These are phyloP conservation scores for Backusella parvicylindrica DNA, from an alignment of 192 early-diverging fungal species.

Conservation along the genomic window DNA sequence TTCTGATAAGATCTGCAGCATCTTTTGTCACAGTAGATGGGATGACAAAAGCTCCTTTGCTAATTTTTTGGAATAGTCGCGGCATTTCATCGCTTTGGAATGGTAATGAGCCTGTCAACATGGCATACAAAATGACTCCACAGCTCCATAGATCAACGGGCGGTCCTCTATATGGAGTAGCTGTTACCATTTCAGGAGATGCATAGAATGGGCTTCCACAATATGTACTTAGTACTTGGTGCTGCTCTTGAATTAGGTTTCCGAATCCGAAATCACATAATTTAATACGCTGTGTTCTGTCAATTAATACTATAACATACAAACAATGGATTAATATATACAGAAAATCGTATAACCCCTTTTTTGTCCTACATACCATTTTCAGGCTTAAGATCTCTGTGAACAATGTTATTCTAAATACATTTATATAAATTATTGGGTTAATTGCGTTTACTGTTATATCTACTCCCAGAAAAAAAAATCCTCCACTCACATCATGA, in stretches of 20 bases:
- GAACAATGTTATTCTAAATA: constrained; percentile 59
- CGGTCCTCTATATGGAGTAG: constrained; percentile 55
- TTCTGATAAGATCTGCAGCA: constrained; percentile 46
- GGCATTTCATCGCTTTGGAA: constrained; percentile 57
- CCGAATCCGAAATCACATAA: constrained; percentile 66
- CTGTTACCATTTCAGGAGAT: constrained; percentile 64
- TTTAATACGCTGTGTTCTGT: constrained; percentile 43
- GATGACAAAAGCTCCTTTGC: constrained; percentile 49
- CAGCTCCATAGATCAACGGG: constrained; percentile 58
- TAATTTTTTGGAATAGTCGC: constrained; percentile 58
- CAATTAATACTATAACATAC: constrained; percentile 40
- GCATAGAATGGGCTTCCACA: constrained; percentile 67
- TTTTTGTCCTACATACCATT: constrained; percentile 38
- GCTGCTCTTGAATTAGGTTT: constrained; percentile 44
- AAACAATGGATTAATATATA: background rate
- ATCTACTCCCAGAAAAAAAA: background rate
- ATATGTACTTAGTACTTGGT: constrained; percentile 57
- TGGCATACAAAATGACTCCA: constrained; percentile 58
- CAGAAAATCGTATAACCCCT: background rate
- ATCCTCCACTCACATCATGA: constrained; percentile 38
- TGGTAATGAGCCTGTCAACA: constrained; percentile 56
- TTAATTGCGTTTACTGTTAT: background rate
- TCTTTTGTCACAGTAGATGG: constrained; percentile 37
- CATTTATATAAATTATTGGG: background rate
- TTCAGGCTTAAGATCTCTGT: constrained; percentile 62